Evolutionary conservation across 352 stramenopile genomes (phyloP).

Genomic region (Phytopythium cucurbitacearum): DNA sequence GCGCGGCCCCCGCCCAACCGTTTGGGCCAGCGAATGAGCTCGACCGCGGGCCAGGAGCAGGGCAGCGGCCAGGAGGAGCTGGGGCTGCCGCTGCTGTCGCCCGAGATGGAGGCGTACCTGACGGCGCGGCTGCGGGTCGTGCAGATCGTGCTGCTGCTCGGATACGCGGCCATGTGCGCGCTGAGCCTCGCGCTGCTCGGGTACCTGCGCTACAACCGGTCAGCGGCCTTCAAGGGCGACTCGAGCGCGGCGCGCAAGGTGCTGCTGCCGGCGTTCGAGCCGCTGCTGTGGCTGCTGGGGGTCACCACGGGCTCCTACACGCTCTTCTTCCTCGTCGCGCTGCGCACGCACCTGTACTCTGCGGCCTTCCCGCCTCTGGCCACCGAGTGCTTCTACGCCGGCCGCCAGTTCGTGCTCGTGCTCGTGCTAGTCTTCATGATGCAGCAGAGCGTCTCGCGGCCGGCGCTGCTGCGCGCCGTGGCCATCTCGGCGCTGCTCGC

Average conservation of each 20-base stretch:
- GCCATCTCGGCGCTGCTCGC: slow-evolving; percentile 20
- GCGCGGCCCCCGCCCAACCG: neutral
- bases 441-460: slow-evolving; percentile 31
- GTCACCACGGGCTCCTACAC: slow-evolving; percentile 16
- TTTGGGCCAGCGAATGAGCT: too few relatives aligned
- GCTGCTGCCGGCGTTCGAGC: slow-evolving; percentile 36
- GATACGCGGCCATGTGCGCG: slow-evolving; percentile 28
- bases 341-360: slow-evolving; percentile 8
- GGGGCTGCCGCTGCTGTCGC: neutral
- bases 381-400: slow-evolving; percentile 25
- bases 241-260: slow-evolving; percentile 23
- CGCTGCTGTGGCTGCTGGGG: slow-evolving; percentile 31
- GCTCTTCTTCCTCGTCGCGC: slow-evolving; percentile 14
- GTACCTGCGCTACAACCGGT: slow-evolving; percentile 29
- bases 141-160: slow-evolving; percentile 28
- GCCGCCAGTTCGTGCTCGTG: slow-evolving; percentile 33
- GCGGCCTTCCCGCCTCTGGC: slow-evolving; percentile 7
- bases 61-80: neutral
- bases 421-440: slow-evolving; percentile 31
- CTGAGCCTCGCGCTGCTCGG: slow-evolving; percentile 29
- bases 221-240: slow-evolving; percentile 24
- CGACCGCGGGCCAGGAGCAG: neutral
- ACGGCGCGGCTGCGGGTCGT: neutral
- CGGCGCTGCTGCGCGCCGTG: slow-evolving; percentile 16
- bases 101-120: neutral